A percentile compares a stretch with the other conserved stretches of the same genome.
These are phyloP conservation scores for Hysterangium stoloniferum DNA, from an alignment of 768 basidiomycete genomes.

Conservation along the genomic window DNA sequence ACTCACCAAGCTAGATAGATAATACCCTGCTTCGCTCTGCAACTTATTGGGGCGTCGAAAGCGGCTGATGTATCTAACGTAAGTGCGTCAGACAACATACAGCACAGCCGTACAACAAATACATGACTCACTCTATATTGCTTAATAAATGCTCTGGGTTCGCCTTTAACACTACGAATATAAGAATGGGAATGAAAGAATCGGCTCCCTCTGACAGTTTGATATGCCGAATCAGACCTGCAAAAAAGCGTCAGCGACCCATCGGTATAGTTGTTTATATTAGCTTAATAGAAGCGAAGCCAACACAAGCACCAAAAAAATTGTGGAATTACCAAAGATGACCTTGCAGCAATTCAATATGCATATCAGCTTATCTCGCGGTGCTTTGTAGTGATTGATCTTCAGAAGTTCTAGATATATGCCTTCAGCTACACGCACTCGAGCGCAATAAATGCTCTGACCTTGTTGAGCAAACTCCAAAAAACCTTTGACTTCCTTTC, in stretches of 20 bases:
- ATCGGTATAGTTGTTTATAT: no score
- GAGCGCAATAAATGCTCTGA: constrained; percentile 20
- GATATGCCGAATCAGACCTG: constrained; percentile 86
- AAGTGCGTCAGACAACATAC: neutral
- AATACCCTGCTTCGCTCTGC: constrained; percentile 94
- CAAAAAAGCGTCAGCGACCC: constrained; percentile 8
- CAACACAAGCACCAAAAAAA: constrained; percentile 4
- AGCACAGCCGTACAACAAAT: neutral
- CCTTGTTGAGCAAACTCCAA: constrained; percentile 86
- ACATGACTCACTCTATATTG: constrained; percentile 75
- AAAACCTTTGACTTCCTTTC: constrained; percentile 50
- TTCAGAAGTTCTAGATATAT: constrained; percentile 70
- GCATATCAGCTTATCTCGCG: constrained; percentile 95
- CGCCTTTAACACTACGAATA: constrained; percentile 89
- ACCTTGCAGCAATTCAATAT: constrained; percentile 98
- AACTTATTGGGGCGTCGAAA: constrained; percentile 86
- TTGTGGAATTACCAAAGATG: constrained; percentile 69
- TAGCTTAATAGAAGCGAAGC: no score
- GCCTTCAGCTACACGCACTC: neutral
- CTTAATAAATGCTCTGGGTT: constrained; percentile 91
- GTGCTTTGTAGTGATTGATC: constrained; percentile 98
- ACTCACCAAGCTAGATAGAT: constrained; percentile 87
- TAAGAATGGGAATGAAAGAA: constrained; percentile 89
- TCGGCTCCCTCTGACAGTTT: constrained; percentile 85
- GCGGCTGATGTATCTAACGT: constrained; percentile 81